phyloP scores from a whole-genome alignment of 2,329 filamentous ascomycete species.

The Colletotrichum kahawae region DNA sequence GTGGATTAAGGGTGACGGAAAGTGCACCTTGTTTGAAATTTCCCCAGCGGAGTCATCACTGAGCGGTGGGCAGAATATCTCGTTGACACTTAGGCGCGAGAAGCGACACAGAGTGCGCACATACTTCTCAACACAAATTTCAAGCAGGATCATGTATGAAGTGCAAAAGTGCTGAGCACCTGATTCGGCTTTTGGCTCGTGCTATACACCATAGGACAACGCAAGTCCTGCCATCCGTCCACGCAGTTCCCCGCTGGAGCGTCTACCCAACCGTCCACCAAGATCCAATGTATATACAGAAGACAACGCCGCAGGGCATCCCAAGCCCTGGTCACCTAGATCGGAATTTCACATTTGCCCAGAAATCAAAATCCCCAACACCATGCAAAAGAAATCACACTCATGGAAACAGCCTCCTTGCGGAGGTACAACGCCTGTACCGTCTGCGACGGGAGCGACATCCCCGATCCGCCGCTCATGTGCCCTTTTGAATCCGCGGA shows the following conservation, averaged over 20 bases:
- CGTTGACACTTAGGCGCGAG: not conserved
- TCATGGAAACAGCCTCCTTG: not conserved
- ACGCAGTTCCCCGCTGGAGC: not conserved
- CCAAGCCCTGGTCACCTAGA: not conserved
- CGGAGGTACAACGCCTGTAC: conserved; percentile 14
- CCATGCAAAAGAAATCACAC: not conserved
- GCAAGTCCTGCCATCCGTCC: not conserved
- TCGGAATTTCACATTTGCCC: not conserved
- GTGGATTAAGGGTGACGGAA: not conserved
- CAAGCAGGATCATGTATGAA: not conserved
- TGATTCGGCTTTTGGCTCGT: not conserved
- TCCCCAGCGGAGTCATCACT: too few species aligned
- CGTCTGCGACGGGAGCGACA: not conserved
- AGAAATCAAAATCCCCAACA: conserved; percentile 11
- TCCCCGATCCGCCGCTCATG: not conserved
- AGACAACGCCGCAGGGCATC: not conserved
- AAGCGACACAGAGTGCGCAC: not conserved
- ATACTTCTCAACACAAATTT: not conserved
- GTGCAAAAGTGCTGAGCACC: not conserved
- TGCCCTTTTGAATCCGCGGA: not conserved
- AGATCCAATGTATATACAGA: conserved; percentile 9
- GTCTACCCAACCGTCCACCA: not conserved
- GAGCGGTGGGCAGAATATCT: not conserved
- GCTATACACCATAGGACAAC: not conserved
- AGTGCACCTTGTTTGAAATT: not conserved